A percentile compares a stretch with the other conserved stretches of the same genome.
Evolutionary conservation across 331 rosid genomes (phyloP).

Genomic region (Rosa hybrid): DNA sequence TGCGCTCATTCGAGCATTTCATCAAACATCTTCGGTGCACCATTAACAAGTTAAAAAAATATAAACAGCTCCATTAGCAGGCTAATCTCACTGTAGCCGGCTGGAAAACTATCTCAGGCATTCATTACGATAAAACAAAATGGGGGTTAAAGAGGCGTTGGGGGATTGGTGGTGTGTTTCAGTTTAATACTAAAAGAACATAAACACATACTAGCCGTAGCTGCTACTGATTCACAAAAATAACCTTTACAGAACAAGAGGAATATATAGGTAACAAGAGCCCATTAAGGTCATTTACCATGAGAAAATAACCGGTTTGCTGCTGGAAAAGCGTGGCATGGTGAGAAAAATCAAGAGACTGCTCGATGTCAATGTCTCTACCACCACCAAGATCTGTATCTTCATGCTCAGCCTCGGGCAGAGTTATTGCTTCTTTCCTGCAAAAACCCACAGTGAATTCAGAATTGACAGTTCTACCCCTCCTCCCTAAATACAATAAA

Average conservation of each 20-base stretch:
- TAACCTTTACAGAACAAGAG: not conserved
- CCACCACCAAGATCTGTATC: slow-evolving; percentile 29
- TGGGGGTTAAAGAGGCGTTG: too few relatives aligned
- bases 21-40: too few relatives aligned
- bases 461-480: slow-evolving; percentile 13
- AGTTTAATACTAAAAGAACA: too few relatives aligned
- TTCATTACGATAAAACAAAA: too few relatives aligned
- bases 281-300: slow-evolving; percentile 39
- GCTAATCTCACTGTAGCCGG: not conserved
- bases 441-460: slow-evolving; percentile 12
- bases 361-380: slow-evolving; percentile 44
- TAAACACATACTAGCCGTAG: not conserved
- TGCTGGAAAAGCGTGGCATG: slow-evolving; percentile 39
- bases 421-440: slow-evolving; percentile 70
- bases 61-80: too few relatives aligned
- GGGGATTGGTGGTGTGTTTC: too few relatives aligned
- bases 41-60: too few relatives aligned
- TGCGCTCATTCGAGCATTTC: too few relatives aligned
- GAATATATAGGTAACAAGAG: not conserved
- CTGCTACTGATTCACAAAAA: not conserved
- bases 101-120: too few relatives aligned
- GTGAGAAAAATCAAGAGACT: slow-evolving; percentile 42
- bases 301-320: slow-evolving; percentile 50
- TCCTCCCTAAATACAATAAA: not conserved
- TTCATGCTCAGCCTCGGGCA: slow-evolving; percentile 58